Conservation (phyloP, 495 filamentous ascomycete genomes). For the Hyphodiscus hymeniophilus region DNA sequence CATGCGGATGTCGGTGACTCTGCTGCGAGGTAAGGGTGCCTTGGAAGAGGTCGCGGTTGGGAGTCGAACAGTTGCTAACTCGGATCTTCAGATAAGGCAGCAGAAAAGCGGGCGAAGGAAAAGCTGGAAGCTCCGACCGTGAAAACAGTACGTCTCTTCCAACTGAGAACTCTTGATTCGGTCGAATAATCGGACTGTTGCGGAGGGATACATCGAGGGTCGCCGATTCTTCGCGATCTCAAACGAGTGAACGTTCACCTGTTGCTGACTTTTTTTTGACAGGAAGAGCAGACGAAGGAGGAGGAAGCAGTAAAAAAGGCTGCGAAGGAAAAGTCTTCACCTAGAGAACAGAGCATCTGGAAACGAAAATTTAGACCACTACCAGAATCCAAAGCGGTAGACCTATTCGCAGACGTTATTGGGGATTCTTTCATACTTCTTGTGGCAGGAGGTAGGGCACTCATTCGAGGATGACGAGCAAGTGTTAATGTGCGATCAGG, state of each 20-base stretch:
- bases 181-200: no score
- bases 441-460: constrained; percentile 66
- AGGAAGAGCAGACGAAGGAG: constrained; percentile 56
- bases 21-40: no score
- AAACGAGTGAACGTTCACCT: no score
- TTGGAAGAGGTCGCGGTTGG: no score
- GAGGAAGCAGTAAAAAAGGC: constrained; percentile 43
- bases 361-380: constrained; percentile 57
- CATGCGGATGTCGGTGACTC: constrained; percentile 82
- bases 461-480: no score
- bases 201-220: no score
- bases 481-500: no score
- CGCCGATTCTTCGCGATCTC: no score
- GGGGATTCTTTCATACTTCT: constrained; percentile 83
- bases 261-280: no score
- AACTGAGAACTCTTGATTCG: no score
- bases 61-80: no score
- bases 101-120: constrained; percentile 46
- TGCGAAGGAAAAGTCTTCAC: constrained; percentile 40
- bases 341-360: constrained; percentile 41
- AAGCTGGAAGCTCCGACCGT: constrained; percentile 69
- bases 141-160: constrained; percentile 40
- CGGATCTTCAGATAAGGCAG: constrained; percentile 46
- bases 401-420: constrained; percentile 90
- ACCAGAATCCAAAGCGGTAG: constrained; percentile 88